A percentile compares a stretch with the other conserved stretches of the same genome.
These are phyloP conservation scores for Lipomyces starkeyi DNA, from an alignment of 805 yeast genomes.

Conservation along the genomic window DNA sequence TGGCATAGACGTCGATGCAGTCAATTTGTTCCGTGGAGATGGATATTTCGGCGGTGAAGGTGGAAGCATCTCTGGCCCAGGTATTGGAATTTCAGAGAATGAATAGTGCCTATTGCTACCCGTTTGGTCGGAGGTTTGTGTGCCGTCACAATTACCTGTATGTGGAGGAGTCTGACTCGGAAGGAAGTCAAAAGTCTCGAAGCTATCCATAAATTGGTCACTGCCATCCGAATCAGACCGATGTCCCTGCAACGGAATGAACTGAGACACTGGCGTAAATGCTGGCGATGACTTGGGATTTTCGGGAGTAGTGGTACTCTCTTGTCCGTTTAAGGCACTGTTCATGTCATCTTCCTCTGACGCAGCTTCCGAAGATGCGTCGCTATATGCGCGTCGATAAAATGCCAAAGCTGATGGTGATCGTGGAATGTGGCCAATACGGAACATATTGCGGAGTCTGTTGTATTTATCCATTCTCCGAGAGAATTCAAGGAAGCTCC, in stretches of 20 bases:
- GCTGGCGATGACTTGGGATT: not conserved
- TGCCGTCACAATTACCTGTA: not conserved
- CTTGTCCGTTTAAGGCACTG: not conserved
- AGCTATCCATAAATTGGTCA: conserved; percentile 27
- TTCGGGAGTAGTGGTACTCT: not conserved
- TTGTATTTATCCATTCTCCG: conserved; percentile 12
- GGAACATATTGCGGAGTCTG: conserved; percentile 11
- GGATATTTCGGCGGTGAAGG: not conserved
- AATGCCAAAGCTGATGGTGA: conserved; percentile 32
- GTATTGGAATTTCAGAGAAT: too few relatives aligned
- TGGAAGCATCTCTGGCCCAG: too few relatives aligned
- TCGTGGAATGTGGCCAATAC: conserved; percentile 27
- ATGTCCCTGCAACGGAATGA: not conserved
- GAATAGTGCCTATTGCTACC: not conserved
- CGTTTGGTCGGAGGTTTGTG: not conserved
- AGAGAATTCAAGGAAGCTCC: conserved; percentile 10
- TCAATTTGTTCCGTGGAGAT: not conserved
- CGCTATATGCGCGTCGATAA: conserved; percentile 29
- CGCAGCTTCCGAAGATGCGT: conserved; percentile 26
- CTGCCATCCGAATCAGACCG: conserved; percentile 19
- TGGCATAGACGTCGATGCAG: not conserved
- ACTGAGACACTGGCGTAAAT: not conserved
- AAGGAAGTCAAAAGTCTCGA: conserved; percentile 16
- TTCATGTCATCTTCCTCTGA: conserved; percentile 14
- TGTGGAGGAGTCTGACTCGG: not conserved